Evolutionary conservation across 2,329 filamentous ascomycete species (phyloP).

Genomic region (Macroventuria anomochaeta): DNA sequence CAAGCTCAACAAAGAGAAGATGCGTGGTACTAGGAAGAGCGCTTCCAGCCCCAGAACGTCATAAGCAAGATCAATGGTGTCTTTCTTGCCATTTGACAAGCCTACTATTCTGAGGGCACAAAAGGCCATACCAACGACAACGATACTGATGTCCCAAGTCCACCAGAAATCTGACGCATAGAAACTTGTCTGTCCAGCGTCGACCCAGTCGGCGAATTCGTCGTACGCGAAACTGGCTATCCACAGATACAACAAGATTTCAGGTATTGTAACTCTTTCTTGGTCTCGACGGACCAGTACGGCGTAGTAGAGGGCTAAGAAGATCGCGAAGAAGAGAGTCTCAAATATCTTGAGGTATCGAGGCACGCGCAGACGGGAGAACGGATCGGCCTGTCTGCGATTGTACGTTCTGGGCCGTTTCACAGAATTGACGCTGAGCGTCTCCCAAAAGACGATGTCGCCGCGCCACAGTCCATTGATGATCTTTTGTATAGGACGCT

Average conservation of each 20-base stretch:
- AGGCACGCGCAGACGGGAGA: conserved; percentile 78
- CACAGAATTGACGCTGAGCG: conserved; percentile 71
- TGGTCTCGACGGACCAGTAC: conserved; percentile 78
- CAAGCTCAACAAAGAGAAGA: conserved; percentile 85
- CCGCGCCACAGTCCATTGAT: conserved; percentile 83
- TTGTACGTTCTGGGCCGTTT: conserved; percentile 83
- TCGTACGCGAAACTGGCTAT: conserved; percentile 88
- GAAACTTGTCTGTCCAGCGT: conserved; percentile 81
- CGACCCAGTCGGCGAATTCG: conserved; percentile 72
- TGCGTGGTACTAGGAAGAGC: conserved; percentile 84
- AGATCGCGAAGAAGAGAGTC: conserved; percentile 77
- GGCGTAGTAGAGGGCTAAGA: conserved; percentile 83
- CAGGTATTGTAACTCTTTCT: conserved; percentile 68
- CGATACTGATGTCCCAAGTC: conserved; percentile 60
- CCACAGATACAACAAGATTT: conserved; percentile 82
- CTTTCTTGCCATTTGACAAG: conserved; percentile 63
- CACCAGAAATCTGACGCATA: conserved; percentile 48
- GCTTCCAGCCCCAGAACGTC: conserved; percentile 90
- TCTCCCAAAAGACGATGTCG: conserved; percentile 86
- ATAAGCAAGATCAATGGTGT: conserved; percentile 79
- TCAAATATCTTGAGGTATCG: conserved; percentile 86
- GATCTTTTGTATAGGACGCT: conserved; percentile 80
- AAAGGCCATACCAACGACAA: conserved; percentile 74
- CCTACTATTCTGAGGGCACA: conserved; percentile 72
- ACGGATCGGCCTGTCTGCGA: conserved; percentile 47